These are phyloP conservation scores for Zygosaccharomyces bailii DNA, from an alignment of 805 yeast genomes.

Conservation along the genomic window DNA sequence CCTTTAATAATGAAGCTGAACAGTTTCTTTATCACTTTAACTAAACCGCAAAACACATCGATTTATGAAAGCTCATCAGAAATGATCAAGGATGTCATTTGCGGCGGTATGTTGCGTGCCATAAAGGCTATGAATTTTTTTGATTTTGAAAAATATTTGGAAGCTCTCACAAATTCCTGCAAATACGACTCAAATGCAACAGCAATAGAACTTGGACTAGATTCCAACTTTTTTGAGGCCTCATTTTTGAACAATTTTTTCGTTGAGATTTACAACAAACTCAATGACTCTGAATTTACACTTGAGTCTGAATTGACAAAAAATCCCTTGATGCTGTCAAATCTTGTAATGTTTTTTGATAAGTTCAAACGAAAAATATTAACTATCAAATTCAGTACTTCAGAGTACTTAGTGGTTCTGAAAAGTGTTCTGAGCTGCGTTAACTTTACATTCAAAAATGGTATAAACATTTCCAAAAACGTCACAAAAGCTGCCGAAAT, in stretches of 20 bases:
- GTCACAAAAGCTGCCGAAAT: not conserved
- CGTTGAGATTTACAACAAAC: conserved; percentile 13
- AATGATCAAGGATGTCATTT: conserved; percentile 35
- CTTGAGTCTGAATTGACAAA: conserved; percentile 14
- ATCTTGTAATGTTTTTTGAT: conserved; percentile 16
- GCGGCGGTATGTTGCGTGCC: conserved; percentile 38
- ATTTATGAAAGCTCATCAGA: conserved; percentile 33
- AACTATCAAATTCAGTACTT: conserved; percentile 5
- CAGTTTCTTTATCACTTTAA: conserved; percentile 33
- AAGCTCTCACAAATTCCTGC: conserved; percentile 6
- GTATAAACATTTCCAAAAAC: conserved; percentile 3
- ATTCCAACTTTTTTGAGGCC: conserved; percentile 15
- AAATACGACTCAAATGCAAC: not conserved
- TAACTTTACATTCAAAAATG: conserved; percentile 2
- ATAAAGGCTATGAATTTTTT: conserved; percentile 22
- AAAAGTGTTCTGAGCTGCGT: conserved; percentile 7
- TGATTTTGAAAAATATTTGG: conserved; percentile 22
- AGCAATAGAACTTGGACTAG: conserved; percentile 1
- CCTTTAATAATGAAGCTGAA: conserved; percentile 20
- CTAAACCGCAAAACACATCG: conserved; percentile 33
- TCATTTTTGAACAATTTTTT: conserved; percentile 14
- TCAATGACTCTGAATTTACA: conserved; percentile 10
- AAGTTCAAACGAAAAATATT: conserved; percentile 7
- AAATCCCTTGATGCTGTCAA: conserved; percentile 17
- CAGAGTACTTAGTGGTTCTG: conserved; percentile 26